phyloP scores from a whole-genome alignment of 2,329 filamentous ascomycete species.

The Verticillium nubilum region DNA sequence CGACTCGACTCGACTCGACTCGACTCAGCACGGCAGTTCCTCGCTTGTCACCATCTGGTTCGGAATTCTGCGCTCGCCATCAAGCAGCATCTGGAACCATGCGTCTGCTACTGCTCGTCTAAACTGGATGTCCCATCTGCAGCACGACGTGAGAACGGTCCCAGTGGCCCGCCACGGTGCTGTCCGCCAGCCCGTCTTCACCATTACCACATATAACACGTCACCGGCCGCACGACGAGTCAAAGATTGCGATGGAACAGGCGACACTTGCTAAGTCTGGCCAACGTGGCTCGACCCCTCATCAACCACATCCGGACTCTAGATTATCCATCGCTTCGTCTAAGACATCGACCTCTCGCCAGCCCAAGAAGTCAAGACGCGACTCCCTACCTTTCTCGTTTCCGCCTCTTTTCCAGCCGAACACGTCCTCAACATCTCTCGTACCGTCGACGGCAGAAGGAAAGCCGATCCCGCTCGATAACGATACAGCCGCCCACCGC shows the following conservation, averaged over 20 bases:
- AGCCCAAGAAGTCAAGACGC: conserved; percentile 6
- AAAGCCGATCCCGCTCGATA: conserved; percentile 50
- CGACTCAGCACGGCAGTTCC: background rate
- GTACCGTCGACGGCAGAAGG: conserved; percentile 51
- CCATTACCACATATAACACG: background rate
- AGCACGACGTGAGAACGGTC: conserved; percentile 4
- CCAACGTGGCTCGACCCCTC: conserved; percentile 6
- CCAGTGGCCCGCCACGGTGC: background rate
- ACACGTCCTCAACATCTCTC: conserved; percentile 47
- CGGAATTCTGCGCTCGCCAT: conserved; percentile 4
- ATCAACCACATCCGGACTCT: background rate
- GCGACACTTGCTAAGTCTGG: conserved; percentile 3
- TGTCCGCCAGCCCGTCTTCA: background rate
- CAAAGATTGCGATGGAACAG: conserved; percentile 7
- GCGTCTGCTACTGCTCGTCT: conserved; percentile 10
- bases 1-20: background rate
- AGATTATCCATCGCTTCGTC: background rate
- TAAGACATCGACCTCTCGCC: background rate
- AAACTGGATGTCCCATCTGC: conserved; percentile 3
- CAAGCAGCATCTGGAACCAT: conserved; percentile 3
- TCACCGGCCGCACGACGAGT: conserved; percentile 4
- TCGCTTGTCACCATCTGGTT: background rate
- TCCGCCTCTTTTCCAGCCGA: conserved; percentile 40
- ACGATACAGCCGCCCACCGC: conserved; percentile 48
- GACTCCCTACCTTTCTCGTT: conserved; percentile 42